Evolutionary conservation across 306 rosid species (phyloP), one percentile per base, ranked within the genome.

Genomic region (Glycine tomentella): DNA sequence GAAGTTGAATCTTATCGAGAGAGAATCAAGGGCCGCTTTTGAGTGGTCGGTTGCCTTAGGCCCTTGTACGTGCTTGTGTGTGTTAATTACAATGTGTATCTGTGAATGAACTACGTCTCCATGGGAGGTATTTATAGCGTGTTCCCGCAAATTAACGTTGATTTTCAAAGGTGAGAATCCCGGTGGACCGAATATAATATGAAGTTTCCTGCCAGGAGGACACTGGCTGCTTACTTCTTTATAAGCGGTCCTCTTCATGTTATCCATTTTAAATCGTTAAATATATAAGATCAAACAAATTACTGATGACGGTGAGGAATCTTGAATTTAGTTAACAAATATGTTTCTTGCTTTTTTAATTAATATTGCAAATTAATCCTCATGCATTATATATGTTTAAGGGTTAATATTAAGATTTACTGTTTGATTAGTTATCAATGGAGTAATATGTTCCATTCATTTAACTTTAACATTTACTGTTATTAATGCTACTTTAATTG

Each of bases 91-190:
- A 74, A 74, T 5, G 34, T 53, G 9, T 5, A 31, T 25, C 8
- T 62, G 17, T 38, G 74, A 36, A 64, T 50, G 64, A 52, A 36
- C 20, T 33, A 33, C 36, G 8, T 48, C 12, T 61, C 44, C 1
- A 7, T 4, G 63, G 3, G 56, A 55, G 75, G 46, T 17, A 8
- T 46, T 46, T 62, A 46, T 14, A 62, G 69, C 2, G 31, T 25
- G 31, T 25, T 25, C 31, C 31, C 31, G 31, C 7, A 12, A 3
- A 63, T 49, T 36, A 33, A 16, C 38, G n/a, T 50, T 77, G 64
- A 42, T 42, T 58, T 76, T 75, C 80, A 76, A 16, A 46, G 49
- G 8, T 63, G 16, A 31, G 46, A 59, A 58, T 57, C 15, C 14
- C 9, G 6, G 13, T 44, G 0, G 17, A 44, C 17, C 15, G 31